These are phyloP conservation scores for Cardamine resedifolia DNA, from an alignment of 345 rosid species.

Conservation along the genomic window DNA sequence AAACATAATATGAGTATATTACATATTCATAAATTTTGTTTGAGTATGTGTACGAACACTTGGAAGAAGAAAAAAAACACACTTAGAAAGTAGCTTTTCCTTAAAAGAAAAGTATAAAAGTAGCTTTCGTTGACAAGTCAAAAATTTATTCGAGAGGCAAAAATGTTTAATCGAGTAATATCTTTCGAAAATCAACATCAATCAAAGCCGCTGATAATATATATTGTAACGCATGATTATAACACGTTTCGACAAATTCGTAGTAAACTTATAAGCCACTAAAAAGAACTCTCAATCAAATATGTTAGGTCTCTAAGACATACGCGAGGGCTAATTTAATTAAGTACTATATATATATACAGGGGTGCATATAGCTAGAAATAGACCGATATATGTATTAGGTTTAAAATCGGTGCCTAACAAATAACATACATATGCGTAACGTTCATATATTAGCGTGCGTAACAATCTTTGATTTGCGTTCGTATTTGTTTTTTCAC, in stretches of 20 bases:
- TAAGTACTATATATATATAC: not conserved
- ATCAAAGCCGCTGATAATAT: not conserved
- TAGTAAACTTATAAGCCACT: not conserved
- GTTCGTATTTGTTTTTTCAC: not conserved
- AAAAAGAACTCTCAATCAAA: not conserved
- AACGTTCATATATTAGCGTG: not conserved
- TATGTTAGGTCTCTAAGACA: not conserved
- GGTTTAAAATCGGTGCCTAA: conserved; percentile 30
- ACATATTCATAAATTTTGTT: not conserved
- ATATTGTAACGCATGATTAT: not conserved
- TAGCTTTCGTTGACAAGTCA: conserved; percentile 17
- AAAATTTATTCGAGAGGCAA: conserved; percentile 23
- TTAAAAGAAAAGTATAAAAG: not conserved
- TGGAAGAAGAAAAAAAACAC: no score
- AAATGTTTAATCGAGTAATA: conserved; percentile 21
- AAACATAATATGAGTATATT: not conserved
- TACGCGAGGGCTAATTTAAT: not conserved
- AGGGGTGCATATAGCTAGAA: not conserved
- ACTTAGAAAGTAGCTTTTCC: not conserved
- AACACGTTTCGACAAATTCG: not conserved
- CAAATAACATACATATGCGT: not conserved
- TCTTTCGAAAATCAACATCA: conserved; percentile 16
- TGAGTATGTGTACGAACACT: not conserved
- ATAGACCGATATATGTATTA: not conserved
- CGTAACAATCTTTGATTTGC: conserved; percentile 7